These are phyloP conservation scores for Coemansia sp. DNA, from an alignment of 192 early-diverging fungal genomes.

Conservation along the genomic window DNA sequence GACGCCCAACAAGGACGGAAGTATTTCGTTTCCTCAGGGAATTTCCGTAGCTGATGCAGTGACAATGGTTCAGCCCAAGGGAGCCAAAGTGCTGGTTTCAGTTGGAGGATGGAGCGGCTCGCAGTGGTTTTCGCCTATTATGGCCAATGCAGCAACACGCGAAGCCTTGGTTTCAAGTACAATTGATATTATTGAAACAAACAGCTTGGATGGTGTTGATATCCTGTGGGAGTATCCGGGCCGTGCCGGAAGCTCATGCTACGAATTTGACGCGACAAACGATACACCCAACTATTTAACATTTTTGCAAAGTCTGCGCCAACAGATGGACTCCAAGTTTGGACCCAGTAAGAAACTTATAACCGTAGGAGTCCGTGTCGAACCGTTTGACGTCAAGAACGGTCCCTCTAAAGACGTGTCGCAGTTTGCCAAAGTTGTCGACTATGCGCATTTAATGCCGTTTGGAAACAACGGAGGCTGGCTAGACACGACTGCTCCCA, in stretches of 20 bases:
- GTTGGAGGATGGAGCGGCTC: slow-evolving; percentile 75
- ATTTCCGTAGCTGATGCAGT: slow-evolving; percentile 45
- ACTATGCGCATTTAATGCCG: slow-evolving; percentile 67
- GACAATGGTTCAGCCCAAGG: slow-evolving; percentile 51
- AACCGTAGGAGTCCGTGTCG: slow-evolving; percentile 61
- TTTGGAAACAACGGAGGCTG: slow-evolving; percentile 65
- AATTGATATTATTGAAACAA: slow-evolving; percentile 54
- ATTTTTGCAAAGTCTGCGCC: slow-evolving; percentile 61
- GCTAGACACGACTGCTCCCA: slow-evolving; percentile 58
- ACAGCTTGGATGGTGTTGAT: slow-evolving; percentile 62
- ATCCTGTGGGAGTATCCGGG: slow-evolving; percentile 76
- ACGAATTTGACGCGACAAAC: slow-evolving; percentile 46
- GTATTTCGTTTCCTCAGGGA: slow-evolving; percentile 20
- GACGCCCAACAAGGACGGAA: slow-evolving; percentile 40
- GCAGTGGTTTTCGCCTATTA: slow-evolving; percentile 60
- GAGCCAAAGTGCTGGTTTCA: slow-evolving; percentile 62
- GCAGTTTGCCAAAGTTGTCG: slow-evolving; percentile 61
- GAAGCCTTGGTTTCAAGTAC: slow-evolving; percentile 62
- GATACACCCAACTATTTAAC: slow-evolving; percentile 66
- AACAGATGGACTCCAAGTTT: slow-evolving; percentile 50
- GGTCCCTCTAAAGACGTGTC: slow-evolving; percentile 55
- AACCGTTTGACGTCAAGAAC: slow-evolving; percentile 56
- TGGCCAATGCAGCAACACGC: slow-evolving; percentile 43
- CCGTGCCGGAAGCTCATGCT: slow-evolving; percentile 30
- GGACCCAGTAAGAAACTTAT: slow-evolving; percentile 54